Base-by-base conservation (phyloP, 2,329 filamentous ascomycete species). In the Paraphoma sp. region DNA sequence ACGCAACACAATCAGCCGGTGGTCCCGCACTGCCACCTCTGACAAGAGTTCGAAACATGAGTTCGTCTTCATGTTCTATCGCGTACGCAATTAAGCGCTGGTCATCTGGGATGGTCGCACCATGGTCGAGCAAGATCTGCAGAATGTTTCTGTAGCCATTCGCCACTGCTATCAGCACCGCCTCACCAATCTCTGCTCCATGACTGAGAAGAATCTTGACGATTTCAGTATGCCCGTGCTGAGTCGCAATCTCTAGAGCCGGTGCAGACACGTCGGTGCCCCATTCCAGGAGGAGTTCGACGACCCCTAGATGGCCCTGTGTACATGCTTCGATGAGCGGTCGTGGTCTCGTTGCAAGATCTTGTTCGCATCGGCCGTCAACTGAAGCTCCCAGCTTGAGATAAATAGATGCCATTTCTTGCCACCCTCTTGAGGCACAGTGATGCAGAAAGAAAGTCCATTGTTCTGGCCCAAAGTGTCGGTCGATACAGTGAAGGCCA, bases 401-500 rank as follows among this genome's bases (percentile, higher is more conserved):
- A 18, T 53, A 57, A n/a, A 33, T 33, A 10, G 18, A 7, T 4
- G 50, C 46, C 54, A 53, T 57, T 28, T 53, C 54, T 50, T 14
- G 36, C 54, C 54, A 53, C 11, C 54, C 50, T 36, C 33, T 29
- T 4, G 4, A 4, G 12, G 54, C 54, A 28, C 54, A 53, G 16
- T 28, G 45, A 4, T 30, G 6, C 12, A 57, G 42, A 23, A 53
- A 56, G 7, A 1, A 8, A 8, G 54, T 56, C 10, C 44, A 42
- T 38, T 53, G 23, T 18, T 17, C 40, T 1, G 29, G 28, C 14
- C 54, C 54, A 45, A 31, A 53, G 9, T 12, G 5, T 14, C 38
- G 29, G 36, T 31, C 16, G 3, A 44, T 28, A 17, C 51, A 53
- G 17, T 53, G 94, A 4, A 48, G 4, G 9, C 36, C 30, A 11